These are phyloP conservation scores for Cyberlindnera mrakii DNA, from an alignment of 805 yeast genomes.

Conservation along the genomic window DNA sequence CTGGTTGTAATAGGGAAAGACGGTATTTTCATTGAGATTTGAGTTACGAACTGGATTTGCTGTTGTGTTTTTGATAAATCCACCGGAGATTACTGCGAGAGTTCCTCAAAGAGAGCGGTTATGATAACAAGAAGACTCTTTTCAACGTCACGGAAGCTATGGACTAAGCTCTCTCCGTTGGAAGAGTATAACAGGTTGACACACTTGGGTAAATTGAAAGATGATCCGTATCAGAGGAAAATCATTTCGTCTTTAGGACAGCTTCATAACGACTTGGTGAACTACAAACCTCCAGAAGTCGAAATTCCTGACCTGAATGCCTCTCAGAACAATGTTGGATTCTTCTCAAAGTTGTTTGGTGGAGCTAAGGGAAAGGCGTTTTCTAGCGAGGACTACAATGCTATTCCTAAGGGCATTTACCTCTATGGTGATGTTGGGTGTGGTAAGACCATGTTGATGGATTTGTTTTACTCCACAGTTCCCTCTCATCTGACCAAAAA, in stretches of 20 bases:
- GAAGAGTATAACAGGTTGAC: slow-evolving; percentile 46
- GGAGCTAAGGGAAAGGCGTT: neutral
- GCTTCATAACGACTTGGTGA: slow-evolving; percentile 47
- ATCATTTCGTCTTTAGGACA: slow-evolving; percentile 57
- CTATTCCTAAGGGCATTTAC: slow-evolving; percentile 77
- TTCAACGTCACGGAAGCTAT: slow-evolving; percentile 4
- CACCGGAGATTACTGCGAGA: too few relatives aligned
- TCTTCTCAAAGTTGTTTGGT: slow-evolving; percentile 25
- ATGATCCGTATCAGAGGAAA: slow-evolving; percentile 76
- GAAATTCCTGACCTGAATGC: slow-evolving; percentile 37
- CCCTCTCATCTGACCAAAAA: slow-evolving; percentile 72
- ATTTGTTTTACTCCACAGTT: slow-evolving; percentile 79
- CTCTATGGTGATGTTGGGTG: slow-evolving; percentile 97
- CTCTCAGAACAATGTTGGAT: slow-evolving; percentile 25
- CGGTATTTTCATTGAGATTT: too few relatives aligned
- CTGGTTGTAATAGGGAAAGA: too few relatives aligned
- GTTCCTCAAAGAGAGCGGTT: neutral
- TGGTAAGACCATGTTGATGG: slow-evolving; percentile 98
- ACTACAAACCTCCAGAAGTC: slow-evolving; percentile 60
- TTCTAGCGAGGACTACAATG: slow-evolving; percentile 22
- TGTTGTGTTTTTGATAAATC: too few relatives aligned
- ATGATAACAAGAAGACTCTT: slow-evolving; percentile 6
- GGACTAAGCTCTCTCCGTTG: slow-evolving; percentile 35
- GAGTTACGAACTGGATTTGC: too few relatives aligned
- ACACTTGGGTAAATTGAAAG: slow-evolving; percentile 44